Conservation (phyloP, 1,284 basidiomycete genomes). For the Heterobasidion irregulare region DNA sequence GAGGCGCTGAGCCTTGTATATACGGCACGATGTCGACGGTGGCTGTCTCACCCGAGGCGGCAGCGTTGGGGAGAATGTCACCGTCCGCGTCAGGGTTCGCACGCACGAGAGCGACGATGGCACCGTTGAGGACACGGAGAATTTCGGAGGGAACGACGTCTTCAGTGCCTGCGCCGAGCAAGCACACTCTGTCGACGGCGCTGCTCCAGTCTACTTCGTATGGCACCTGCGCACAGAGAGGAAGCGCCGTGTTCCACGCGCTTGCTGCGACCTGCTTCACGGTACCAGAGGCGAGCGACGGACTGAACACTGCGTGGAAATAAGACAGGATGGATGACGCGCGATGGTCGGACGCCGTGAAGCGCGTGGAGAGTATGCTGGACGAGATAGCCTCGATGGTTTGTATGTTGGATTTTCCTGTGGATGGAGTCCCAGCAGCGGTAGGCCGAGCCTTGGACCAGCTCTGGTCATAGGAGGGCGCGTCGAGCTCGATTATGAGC, state of each 20-base stretch:
- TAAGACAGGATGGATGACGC: conserved; percentile 73
- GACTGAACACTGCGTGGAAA: conserved; percentile 59
- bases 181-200: conserved; percentile 52
- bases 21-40: conserved; percentile 36
- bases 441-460: neutral
- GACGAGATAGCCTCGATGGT: conserved; percentile 27
- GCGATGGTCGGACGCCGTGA: conserved; percentile 70
- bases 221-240: conserved; percentile 62
- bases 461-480: conserved; percentile 12
- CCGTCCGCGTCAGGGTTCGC: conserved; percentile 7
- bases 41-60: neutral
- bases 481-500: conserved; percentile 51
- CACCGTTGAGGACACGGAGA: conserved; percentile 68
- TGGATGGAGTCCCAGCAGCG: neutral
- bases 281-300: conserved; percentile 8
- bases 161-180: conserved; percentile 66
- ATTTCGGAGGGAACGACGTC: conserved; percentile 67
- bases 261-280: conserved; percentile 24
- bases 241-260: conserved; percentile 62
- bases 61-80: neutral
- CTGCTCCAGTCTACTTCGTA: conserved; percentile 52
- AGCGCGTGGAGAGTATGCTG: conserved; percentile 31
- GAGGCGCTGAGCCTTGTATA: conserved; percentile 40
- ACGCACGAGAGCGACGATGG: conserved; percentile 68
- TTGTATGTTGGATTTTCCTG: conserved; percentile 4